A percentile compares a stretch with the other conserved stretches of the same genome.
These are phyloP conservation scores for Phallus indusiatus DNA, from an alignment of 768 basidiomycete genomes.

Conservation along the genomic window DNA sequence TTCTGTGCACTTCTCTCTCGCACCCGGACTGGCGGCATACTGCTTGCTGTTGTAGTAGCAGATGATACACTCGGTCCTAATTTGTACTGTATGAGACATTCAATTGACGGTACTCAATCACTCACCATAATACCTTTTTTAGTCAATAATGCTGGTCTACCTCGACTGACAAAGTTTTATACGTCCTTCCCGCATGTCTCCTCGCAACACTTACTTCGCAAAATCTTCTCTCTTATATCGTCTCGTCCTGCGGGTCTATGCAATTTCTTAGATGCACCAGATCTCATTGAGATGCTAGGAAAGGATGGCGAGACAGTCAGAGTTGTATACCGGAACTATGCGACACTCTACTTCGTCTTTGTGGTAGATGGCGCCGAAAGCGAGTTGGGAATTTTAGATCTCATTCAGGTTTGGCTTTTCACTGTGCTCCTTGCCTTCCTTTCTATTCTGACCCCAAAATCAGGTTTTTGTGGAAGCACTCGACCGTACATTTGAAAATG, in stretches of 20 bases:
- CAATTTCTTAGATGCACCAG: slow-evolving; percentile 94
- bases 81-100: neutral
- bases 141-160: slow-evolving; percentile 92
- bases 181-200: slow-evolving; percentile 52
- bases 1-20: no score
- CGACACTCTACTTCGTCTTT: slow-evolving; percentile 94
- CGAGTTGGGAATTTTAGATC: slow-evolving; percentile 89
- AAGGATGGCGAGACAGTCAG: slow-evolving; percentile 58
- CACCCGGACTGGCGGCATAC: no score
- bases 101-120: neutral
- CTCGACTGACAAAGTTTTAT: slow-evolving; percentile 84
- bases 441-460: slow-evolving; percentile 1
- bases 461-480: slow-evolving; percentile 97
- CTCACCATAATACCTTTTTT: neutral
- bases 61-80: neutral
- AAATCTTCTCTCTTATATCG: slow-evolving; percentile 85
- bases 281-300: slow-evolving; percentile 67
- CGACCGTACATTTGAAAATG: slow-evolving; percentile 94
- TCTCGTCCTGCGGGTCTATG: slow-evolving; percentile 76
- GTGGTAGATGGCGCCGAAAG: slow-evolving; percentile 95
- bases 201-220: slow-evolving; percentile 58
- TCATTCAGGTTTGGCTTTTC: slow-evolving; percentile 74
- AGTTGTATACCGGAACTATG: slow-evolving; percentile 92
- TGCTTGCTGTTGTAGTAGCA: no score
- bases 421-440: neutral